phyloP scores from a whole-genome alignment of 2,329 filamentous ascomycete genomes.

The Fusarium domesticum region DNA sequence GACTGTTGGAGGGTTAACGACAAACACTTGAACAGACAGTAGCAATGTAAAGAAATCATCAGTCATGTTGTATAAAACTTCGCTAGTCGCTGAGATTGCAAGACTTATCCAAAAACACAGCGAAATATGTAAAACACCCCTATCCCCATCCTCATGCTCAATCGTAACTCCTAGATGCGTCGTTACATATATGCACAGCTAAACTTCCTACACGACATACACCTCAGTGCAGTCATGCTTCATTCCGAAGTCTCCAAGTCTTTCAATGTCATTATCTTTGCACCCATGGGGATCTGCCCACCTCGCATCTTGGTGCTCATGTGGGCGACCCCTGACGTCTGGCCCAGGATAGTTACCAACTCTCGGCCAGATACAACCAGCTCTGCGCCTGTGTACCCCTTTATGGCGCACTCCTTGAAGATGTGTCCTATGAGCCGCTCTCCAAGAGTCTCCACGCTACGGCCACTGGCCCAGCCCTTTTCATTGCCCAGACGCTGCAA shows the following conservation, averaged over 20 bases:
- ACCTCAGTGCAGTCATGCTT: no score
- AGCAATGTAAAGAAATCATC: no score
- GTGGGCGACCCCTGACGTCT: slow-evolving; percentile 27
- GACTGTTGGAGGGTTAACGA: no score
- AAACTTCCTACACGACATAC: no score
- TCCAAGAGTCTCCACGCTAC: slow-evolving; percentile 56
- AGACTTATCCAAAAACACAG: no score
- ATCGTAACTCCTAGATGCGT: no score
- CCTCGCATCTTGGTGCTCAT: slow-evolving; percentile 24
- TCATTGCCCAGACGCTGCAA: slow-evolving; percentile 44
- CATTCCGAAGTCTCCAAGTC: slow-evolving; percentile 32
- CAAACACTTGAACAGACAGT: no score
- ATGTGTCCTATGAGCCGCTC: slow-evolving; percentile 48
- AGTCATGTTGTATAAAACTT: no score
- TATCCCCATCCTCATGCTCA: no score
- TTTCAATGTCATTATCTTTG: slow-evolving; percentile 34
- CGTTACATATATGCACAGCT: no score
- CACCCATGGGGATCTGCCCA: slow-evolving; percentile 30
- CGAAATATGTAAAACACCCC: no score
- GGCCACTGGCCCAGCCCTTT: slow-evolving; percentile 58
- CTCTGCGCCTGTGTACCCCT: slow-evolving; percentile 29
- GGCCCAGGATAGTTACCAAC: slow-evolving; percentile 29
- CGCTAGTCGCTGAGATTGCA: no score
- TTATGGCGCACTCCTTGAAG: slow-evolving; percentile 36
- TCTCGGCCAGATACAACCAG: slow-evolving; percentile 30